phyloP scores from a whole-genome alignment of 441 rosid species.

The Kokia cookei region DNA sequence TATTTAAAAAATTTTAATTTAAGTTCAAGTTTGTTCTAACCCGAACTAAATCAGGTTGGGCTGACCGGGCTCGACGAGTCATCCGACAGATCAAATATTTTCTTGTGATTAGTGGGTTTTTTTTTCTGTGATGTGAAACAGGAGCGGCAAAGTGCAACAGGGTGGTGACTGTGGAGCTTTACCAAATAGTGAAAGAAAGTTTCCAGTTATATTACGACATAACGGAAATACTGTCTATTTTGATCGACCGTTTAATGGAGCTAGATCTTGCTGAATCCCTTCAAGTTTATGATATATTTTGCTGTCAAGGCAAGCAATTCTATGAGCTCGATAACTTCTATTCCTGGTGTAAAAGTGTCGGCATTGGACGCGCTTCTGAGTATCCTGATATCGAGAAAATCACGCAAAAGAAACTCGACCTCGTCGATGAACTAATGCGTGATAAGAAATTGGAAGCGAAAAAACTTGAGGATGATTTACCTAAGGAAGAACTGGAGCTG shows the following conservation, averaged over 20 bases:
- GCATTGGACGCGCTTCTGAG: constrained; percentile 68
- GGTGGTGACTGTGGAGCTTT: constrained; percentile 67
- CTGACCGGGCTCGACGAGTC: too few species aligned
- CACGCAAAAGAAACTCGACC: constrained; percentile 67
- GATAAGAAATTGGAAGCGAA: constrained; percentile 47
- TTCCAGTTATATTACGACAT: constrained; percentile 67
- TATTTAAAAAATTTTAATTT: too few species aligned
- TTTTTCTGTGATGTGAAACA: not conserved
- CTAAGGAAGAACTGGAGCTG: constrained; percentile 20
- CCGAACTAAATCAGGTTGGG: too few species aligned
- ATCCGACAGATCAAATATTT: too few species aligned
- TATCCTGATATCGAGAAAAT: constrained; percentile 79
- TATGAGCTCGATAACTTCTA: constrained; percentile 73
- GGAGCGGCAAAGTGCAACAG: constrained; percentile 32
- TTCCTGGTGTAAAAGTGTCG: constrained; percentile 60
- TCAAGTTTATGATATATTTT: constrained; percentile 63
- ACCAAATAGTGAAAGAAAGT: constrained; percentile 70
- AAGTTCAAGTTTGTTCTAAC: too few species aligned
- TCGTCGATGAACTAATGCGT: constrained; percentile 77
- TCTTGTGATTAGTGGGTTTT: not conserved
- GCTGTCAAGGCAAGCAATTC: constrained; percentile 54
- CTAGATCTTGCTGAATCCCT: constrained; percentile 53
- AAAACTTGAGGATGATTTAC: constrained; percentile 9
- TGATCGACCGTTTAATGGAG: constrained; percentile 82
- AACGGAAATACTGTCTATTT: constrained; percentile 51